These are phyloP conservation scores for Colletotrichum endophyticum DNA, from an alignment of 2,329 filamentous ascomycete genomes.

Conservation along the genomic window DNA sequence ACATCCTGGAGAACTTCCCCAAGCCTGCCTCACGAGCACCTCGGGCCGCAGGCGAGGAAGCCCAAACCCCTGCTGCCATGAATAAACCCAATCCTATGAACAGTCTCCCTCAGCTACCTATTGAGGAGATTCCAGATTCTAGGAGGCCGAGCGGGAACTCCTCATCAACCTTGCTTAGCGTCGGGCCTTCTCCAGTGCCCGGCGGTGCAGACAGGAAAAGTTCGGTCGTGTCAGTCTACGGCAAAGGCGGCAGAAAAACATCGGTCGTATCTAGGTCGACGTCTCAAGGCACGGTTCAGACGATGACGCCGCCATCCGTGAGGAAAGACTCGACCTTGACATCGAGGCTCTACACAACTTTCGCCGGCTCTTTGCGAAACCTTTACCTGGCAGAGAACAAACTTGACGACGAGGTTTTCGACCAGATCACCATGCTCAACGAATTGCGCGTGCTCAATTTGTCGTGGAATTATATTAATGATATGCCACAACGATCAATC, in stretches of 20 bases:
- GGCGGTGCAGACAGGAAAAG: conserved; percentile 72
- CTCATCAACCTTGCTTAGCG: conserved; percentile 76
- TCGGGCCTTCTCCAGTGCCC: conserved; percentile 73
- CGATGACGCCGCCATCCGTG: conserved; percentile 58
- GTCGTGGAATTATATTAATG: conserved; percentile 92
- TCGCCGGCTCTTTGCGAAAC: conserved; percentile 83
- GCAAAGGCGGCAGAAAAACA: conserved; percentile 81
- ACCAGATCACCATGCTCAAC: conserved; percentile 81
- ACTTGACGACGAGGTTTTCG: conserved; percentile 92
- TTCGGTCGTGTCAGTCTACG: conserved; percentile 82
- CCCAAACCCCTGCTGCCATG: conserved; percentile 32
- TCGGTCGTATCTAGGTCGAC: conserved; percentile 76
- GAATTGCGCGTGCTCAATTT: conserved; percentile 90
- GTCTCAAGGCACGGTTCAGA: conserved; percentile 48
- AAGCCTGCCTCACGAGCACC: conserved; percentile 78
- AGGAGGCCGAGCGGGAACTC: conserved; percentile 81
- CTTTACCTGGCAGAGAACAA: conserved; percentile 93
- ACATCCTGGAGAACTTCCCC: conserved; percentile 88
- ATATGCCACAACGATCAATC: conserved; percentile 88
- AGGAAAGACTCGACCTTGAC: conserved; percentile 92
- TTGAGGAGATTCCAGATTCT: conserved; percentile 74
- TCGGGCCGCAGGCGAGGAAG: conserved; percentile 60
- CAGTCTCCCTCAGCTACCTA: conserved; percentile 65
- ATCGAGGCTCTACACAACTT: conserved; percentile 81
- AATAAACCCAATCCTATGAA: conserved; percentile 45